Evolutionary conservation across 306 rosid species (phyloP).

Genomic region (Glycine latifolia): DNA sequence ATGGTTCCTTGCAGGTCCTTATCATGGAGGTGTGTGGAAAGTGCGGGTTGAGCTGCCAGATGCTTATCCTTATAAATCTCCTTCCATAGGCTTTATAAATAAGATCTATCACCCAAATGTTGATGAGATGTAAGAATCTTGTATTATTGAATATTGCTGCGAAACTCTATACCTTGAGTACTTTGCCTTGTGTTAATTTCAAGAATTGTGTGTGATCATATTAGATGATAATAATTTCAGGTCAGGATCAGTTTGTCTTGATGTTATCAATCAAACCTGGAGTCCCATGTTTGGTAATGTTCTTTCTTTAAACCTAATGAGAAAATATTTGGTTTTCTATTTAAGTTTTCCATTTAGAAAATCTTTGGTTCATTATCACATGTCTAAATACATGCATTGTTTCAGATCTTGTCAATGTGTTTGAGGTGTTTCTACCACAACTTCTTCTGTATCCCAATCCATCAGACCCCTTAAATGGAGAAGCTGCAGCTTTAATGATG

Average conservation of each 20-base stretch:
- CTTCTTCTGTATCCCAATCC: constrained; percentile 71
- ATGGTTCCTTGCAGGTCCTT: constrained; percentile 64
- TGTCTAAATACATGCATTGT: constrained; percentile 25
- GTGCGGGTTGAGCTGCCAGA: constrained; percentile 69
- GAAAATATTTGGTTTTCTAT: constrained; percentile 7
- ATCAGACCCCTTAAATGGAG: constrained; percentile 69
- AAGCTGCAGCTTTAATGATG: constrained; percentile 69
- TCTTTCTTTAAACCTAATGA: constrained; percentile 11
- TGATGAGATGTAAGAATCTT: constrained; percentile 60
- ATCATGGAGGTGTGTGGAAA: constrained; percentile 69
- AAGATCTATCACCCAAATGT: constrained; percentile 72
- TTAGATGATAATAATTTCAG: constrained; percentile 49
- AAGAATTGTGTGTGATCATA: constrained; percentile 18
- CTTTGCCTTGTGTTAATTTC: constrained; percentile 30
- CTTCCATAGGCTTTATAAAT: constrained; percentile 68
- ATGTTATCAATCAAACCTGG: constrained; percentile 73
- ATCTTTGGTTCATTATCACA: constrained; percentile 19
- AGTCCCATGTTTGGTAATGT: constrained; percentile 70
- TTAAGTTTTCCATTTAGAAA: constrained; percentile 3
- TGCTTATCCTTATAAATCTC: constrained; percentile 69
- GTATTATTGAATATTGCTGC: constrained; percentile 26
- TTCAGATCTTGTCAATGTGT: constrained; percentile 72
- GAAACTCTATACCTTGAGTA: constrained; percentile 11
- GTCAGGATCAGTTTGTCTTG: constrained; percentile 75
- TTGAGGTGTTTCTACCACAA: constrained; percentile 69